These are phyloP conservation scores for Fusarium beomiforme DNA, from an alignment of 2,329 filamentous ascomycete species.

Conservation along the genomic window DNA sequence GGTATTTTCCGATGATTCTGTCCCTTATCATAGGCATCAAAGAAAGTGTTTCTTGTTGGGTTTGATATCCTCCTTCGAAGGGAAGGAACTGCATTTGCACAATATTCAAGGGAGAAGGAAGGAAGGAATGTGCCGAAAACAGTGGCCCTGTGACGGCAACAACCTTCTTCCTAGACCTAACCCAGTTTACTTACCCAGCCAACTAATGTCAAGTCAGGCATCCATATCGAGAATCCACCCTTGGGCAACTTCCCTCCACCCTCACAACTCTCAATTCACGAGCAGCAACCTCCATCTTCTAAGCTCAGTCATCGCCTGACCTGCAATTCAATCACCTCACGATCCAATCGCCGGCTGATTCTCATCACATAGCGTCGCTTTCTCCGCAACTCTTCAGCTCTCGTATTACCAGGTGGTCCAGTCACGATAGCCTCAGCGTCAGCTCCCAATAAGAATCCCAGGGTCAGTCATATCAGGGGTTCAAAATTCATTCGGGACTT, in stretches of 20 bases:
- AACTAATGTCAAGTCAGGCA: constrained; percentile 17
- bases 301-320: background rate
- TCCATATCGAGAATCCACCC: constrained; percentile 22
- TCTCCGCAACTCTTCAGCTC: background rate
- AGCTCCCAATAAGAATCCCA: constrained; percentile 17
- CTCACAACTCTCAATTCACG: background rate
- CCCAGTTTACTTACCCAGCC: background rate
- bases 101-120: background rate
- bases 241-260: constrained; percentile 9
- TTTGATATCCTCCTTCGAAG: background rate
- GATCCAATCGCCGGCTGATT: background rate
- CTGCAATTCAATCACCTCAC: background rate
- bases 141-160: constrained; percentile 14
- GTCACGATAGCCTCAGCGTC: constrained; percentile 22
- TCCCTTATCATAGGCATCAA: background rate
- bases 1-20: background rate
- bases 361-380: background rate
- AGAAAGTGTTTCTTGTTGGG: background rate
- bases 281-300: background rate
- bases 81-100: background rate
- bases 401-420: background rate
- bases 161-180: constrained; percentile 9
- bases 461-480: constrained; percentile 4
- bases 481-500: constrained; percentile 23
- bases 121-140: constrained; percentile 27